Evolutionary conservation across 805 yeast genomes (phyloP), one percentile per base, ranked within the genome.

Genomic region (Sporopachydermia quercuum): DNA sequence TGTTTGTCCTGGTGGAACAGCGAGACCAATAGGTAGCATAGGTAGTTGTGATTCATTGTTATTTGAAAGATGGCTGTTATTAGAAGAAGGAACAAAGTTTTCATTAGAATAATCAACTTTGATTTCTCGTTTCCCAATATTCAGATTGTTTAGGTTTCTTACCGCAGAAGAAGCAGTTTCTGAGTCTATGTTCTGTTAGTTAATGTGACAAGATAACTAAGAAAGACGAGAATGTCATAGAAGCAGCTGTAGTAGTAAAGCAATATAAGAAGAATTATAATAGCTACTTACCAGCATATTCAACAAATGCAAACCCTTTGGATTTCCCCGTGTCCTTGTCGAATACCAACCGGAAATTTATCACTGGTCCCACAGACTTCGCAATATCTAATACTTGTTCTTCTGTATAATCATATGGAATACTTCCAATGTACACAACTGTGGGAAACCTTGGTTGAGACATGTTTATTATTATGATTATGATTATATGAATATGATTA

Each of bases 121-220:
- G 38, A 89, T 57, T 34, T 61, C 66, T 46, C 96, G 61, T 36
- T 70, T 70, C 1, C 94, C 94, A 41, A 84, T 72, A 35, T 71
- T 68, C 58, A 78, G 79, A 46, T 83, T 80, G 56, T 83, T 82
- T 46, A 89, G 62, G 59, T 89, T 89, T 45, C 96, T 65, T 18
- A 86, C 94, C 0, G 97, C 96, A 15, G 89, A 76, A 2, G 83
- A 75, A 3, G 96, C 95, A 0, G 95, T 81, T 49, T 83, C 94
- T 8, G 71, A 62, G 55, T 89, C 68, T 41, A 41, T 15, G 34
- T 15, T n/a, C n/a, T n/a, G n/a, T n/a, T n/a, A n/a, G n/a, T n/a
- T n/a, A n/a, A n/a, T n/a, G n/a, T n/a, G n/a, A n/a, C n/a, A n/a
- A n/a, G n/a, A n/a, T n/a, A n/a, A n/a, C n/a, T n/a, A n/a, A n/a